Conservation (phyloP, 1,284 basidiomycete species). For the Sphagnurus paluster region DNA sequence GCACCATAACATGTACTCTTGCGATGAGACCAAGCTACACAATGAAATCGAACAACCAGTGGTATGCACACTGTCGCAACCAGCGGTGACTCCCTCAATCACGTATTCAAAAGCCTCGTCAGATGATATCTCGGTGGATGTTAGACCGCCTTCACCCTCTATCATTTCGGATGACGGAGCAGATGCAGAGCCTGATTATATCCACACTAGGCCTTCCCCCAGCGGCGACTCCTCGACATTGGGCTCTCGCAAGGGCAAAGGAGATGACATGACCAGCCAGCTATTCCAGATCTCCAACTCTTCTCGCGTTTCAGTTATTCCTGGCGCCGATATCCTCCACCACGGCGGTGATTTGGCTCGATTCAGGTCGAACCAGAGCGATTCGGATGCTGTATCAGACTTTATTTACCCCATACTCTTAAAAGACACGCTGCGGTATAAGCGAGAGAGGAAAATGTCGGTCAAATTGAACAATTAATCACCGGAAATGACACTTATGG, state of each 20-base stretch:
- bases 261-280: slow-evolving; percentile 1
- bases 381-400: slow-evolving; percentile 3
- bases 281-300: slow-evolving; percentile 3
- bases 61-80: not conserved
- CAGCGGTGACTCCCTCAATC: not conserved
- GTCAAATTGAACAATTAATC: not conserved
- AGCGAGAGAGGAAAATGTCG: slow-evolving; percentile 7
- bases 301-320: slow-evolving; percentile 10
- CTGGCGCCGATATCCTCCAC: slow-evolving; percentile 3
- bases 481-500: no score
- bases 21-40: no score
- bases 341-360: not conserved
- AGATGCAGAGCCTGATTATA: not conserved
- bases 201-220: not conserved
- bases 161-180: not conserved
- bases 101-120: slow-evolving; percentile 1
- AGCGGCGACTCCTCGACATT: slow-evolving; percentile 6
- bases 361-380: not conserved
- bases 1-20: no score
- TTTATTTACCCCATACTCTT: slow-evolving; percentile 8
- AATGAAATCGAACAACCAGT: not conserved
- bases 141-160: slow-evolving; percentile 6
- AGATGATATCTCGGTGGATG: not conserved
- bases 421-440: slow-evolving; percentile 3
- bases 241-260: not conserved